phyloP scores from a whole-genome alignment of 2,329 filamentous ascomycete species.

The Aspergillus sp. region DNA sequence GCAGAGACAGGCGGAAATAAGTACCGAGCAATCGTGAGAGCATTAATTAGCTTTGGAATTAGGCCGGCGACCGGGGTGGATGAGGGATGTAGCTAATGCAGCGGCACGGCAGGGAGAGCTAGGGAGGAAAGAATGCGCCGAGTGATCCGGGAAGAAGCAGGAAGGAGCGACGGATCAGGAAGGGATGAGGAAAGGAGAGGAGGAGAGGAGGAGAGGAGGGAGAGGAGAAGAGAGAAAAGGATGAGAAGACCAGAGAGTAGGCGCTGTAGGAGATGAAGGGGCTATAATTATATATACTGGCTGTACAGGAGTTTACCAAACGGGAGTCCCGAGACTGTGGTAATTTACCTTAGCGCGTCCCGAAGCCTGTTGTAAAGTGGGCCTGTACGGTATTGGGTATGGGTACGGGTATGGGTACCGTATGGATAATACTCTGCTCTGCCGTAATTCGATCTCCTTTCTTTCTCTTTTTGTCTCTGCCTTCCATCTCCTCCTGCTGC shows the following conservation, averaged over 20 bases:
- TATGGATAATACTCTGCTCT: no score
- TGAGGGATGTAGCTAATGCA: slow-evolving; percentile 14
- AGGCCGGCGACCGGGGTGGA: slow-evolving; percentile 5
- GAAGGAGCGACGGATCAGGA: slow-evolving; percentile 5
- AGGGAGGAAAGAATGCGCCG: slow-evolving; percentile 10
- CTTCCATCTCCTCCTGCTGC: no score
- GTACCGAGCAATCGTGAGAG: background rate
- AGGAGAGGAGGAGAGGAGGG: slow-evolving; percentile 5
- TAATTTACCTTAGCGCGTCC: no score
- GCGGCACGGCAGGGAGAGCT: slow-evolving; percentile 24
- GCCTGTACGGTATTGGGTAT: no score
- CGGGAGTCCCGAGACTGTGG: no score
- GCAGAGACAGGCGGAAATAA: slow-evolving; percentile 3
- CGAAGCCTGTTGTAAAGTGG: no score
- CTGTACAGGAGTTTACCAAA: no score
- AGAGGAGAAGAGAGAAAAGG: background rate
- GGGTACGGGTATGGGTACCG: no score
- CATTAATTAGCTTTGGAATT: slow-evolving; percentile 6
- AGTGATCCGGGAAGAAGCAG: background rate
- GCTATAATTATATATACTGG: background rate
- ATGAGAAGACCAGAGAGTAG: background rate
- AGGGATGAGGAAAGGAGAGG: background rate
- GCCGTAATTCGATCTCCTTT: no score
- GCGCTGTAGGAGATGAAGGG: background rate
- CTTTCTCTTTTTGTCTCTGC: no score